Evolutionary conservation across 306 rosid genomes (phyloP).

Genomic region (Acacia melanoxylon): DNA sequence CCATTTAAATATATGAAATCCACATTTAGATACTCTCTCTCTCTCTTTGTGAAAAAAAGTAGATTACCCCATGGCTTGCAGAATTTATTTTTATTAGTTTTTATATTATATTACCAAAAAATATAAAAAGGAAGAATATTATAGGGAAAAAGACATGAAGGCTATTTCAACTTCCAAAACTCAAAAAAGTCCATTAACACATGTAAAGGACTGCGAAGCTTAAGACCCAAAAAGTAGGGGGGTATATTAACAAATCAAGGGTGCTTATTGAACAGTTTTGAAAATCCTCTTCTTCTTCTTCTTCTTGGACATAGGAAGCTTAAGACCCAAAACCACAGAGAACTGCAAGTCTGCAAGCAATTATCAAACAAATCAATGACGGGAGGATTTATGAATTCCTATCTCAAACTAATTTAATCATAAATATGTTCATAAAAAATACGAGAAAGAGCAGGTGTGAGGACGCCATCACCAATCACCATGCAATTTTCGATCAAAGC

Average conservation of each 20-base stretch:
- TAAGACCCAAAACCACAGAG: conserved; percentile 77
- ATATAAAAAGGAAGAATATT: neutral
- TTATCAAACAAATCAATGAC: conserved; percentile 28
- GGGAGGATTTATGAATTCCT: neutral
- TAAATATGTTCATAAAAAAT: neutral
- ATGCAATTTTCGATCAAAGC: conserved; percentile 73
- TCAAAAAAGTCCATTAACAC: too few relatives aligned
- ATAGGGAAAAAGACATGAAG: too few relatives aligned
- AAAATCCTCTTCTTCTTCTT: too few relatives aligned
- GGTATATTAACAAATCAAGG: too few relatives aligned
- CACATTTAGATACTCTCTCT: neutral
- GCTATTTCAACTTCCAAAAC: too few relatives aligned
- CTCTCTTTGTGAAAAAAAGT: too few relatives aligned
- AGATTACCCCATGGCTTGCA: neutral
- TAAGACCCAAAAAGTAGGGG: too few relatives aligned
- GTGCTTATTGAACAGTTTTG: too few relatives aligned
- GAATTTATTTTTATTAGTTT: too few relatives aligned
- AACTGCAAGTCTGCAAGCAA: conserved; percentile 58
- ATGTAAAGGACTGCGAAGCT: too few relatives aligned
- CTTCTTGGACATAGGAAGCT: conserved; percentile 53
- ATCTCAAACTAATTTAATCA: neutral
- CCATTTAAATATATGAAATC: neutral
- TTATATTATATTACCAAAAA: neutral
- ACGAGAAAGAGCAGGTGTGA: conserved; percentile 76
- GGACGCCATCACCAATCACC: conserved; percentile 78